Conservation (phyloP, 1,284 basidiomycete genomes). For the Xerocomus nothofagi region DNA sequence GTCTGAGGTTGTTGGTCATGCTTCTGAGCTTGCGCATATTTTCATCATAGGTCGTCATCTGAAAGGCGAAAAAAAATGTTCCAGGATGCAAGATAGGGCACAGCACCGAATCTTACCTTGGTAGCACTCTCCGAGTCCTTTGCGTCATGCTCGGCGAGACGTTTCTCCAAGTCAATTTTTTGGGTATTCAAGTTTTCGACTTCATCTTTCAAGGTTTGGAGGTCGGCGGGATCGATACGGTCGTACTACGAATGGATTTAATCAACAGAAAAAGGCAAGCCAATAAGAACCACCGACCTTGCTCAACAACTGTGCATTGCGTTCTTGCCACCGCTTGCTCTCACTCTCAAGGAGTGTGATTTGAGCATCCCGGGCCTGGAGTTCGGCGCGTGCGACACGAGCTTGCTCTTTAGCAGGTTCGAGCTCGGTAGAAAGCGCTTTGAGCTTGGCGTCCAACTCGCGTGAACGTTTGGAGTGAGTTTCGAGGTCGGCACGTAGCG, state of each 20-base stretch:
- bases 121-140: slow-evolving; percentile 41
- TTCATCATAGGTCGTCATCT: slow-evolving; percentile 39
- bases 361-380: slow-evolving; percentile 70
- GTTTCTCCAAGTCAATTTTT: slow-evolving; percentile 42
- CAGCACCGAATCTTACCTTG: slow-evolving; percentile 26
- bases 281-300: slow-evolving; percentile 49
- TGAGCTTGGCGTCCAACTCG: slow-evolving; percentile 65
- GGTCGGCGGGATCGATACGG: slow-evolving; percentile 83
- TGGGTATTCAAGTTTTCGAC: slow-evolving; percentile 55
- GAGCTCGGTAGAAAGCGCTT: slow-evolving; percentile 59
- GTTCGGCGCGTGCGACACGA: slow-evolving; percentile 67
- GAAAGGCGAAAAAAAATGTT: neutral
- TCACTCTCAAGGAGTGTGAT: slow-evolving; percentile 77
- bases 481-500: slow-evolving; percentile 77
- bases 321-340: slow-evolving; percentile 81
- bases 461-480: slow-evolving; percentile 62
- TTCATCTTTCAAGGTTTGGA: slow-evolving; percentile 79
- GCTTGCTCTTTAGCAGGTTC: slow-evolving; percentile 78
- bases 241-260: slow-evolving; percentile 58
- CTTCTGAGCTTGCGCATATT: slow-evolving; percentile 32
- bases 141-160: slow-evolving; percentile 40
- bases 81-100: neutral
- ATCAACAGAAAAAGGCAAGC: neutral
- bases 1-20: slow-evolving; percentile 32
- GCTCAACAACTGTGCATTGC: slow-evolving; percentile 77